Evolutionary conservation across 768 basidiomycete genomes (phyloP), one percentile per base, ranked within the genome.

Genomic region (Solioccasus polychromus): DNA sequence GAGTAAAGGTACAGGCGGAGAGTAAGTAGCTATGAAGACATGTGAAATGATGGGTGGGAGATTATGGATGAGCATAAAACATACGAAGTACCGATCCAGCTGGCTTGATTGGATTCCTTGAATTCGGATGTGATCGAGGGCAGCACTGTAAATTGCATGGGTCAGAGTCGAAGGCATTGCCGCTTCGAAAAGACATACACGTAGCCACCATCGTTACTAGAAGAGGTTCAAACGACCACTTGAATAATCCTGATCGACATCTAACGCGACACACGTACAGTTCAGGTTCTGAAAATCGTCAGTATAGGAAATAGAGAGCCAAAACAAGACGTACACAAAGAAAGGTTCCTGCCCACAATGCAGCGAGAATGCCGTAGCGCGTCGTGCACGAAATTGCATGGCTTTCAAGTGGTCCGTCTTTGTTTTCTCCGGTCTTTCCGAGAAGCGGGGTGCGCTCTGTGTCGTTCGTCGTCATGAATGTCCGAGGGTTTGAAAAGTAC

Each of bases 1-100:
- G 88, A 2, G 87, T 90, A 53, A 91, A 90, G 1, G 88, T 88
- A 63, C 84, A 87, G 12, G 78, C 87, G 10, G 88, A 84, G 17
- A 91, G 74, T 8, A 91, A 68, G 62, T 86, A 90, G 5, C 86
- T 88, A 50, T 9, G 8, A 14, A 22, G 28, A 30, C 30, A 4
- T 31, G 10, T 18, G 14, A 9, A n/a, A n/a, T n/a, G n/a, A 14
- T 58, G 11, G 11, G 26, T 26, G 26, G 11, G 7, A 26, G 11
- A 6, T 11, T 11, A 6, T 6, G 7, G 26, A 31, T 42, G 22
- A 45, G 17, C 18, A 61, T 26, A 26, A 26, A 26, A 26, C 72
- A 57, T 65, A 88, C 83, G 84, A 72, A 30, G 89, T 90, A 35
- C 88, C 88, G 9, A 91, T 73, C 89, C 88, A 90, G 57, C 83